A percentile compares a stretch with the other conserved stretches of the same genome.
Evolutionary conservation across 768 basidiomycete genomes (phyloP).

Genomic region (Suillus subluteus): DNA sequence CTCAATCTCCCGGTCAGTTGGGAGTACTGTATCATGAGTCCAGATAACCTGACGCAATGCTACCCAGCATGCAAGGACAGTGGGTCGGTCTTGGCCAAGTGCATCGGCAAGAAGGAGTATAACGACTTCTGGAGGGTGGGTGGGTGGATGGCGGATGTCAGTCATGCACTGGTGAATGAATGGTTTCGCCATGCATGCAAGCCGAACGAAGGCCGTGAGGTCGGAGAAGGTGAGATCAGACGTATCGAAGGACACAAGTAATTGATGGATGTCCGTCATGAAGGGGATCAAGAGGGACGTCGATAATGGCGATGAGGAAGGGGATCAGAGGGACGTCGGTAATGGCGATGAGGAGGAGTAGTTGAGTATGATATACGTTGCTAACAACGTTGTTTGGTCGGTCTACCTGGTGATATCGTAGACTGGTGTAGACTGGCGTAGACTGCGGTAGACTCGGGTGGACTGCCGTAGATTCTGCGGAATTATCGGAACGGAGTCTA

Average conservation of each 20-base stretch:
- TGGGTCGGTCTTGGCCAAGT: no score
- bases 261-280: not conserved
- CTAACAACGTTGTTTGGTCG: not conserved
- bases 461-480: not conserved
- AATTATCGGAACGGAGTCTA: not conserved
- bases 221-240: not conserved
- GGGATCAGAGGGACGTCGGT: no score
- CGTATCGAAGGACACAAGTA: not conserved
- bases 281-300: no score
- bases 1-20: slow-evolving; percentile 1
- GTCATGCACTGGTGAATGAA: slow-evolving; percentile 8
- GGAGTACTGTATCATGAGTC: slow-evolving; percentile 6
- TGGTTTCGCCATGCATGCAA: slow-evolving; percentile 11
- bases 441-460: not conserved
- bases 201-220: slow-evolving; percentile 4
- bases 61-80: no score
- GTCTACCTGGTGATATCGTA: no score
- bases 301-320: no score
- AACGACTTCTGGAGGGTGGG: slow-evolving; percentile 4
- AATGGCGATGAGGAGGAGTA: no score
- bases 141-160: slow-evolving; percentile 7
- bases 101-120: slow-evolving; percentile 2
- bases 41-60: slow-evolving; percentile 1
- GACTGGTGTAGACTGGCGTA: not conserved
- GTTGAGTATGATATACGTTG: no score